Evolutionary conservation across 1,139 yeast species (phyloP), one percentile per base, ranked within the genome.

Genomic region (Taphrina populina): DNA sequence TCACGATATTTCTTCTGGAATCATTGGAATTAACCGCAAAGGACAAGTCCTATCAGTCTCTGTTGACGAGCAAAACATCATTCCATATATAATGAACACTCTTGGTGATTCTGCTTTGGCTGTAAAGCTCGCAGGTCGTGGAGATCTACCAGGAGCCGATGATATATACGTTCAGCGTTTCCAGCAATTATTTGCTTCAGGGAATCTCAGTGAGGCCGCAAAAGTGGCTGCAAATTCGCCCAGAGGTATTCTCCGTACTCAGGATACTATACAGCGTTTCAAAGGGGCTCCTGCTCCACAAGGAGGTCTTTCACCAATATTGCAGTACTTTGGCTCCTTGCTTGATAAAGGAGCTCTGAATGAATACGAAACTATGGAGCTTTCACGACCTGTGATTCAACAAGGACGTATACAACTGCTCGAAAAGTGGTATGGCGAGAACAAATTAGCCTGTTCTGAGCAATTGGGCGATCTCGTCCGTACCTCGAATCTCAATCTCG

Each of bases 61-160:
- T 67, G 80, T 94, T 57, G 80, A 95, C 45, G 86, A 83, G 63
- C 84, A 83, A 59, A 86, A 86, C 66, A 82, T 92, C 63, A 84
- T 94, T 60, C 95, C 96, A 46, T 94, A 94, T 70, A 84, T 94
- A 49, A 77, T 92, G 70, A 84, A 84, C 65, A 88, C 88, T 69
- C 78, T 92, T 63, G 81, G 92, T 56, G 92, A 94, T 67, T 88
- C 92, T 27, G 79, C 85, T 26, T 76, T 94, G 66, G 98, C 97
- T 2, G 76, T 94, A 61, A 78, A 92, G 7, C 79, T 94, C 63
- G 95, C 97, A 19, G 81, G 95, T 7, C 85, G 97, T 71, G 96
- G 96, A 67, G 95, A 96, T 1, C 80, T 94, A 69, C 94, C 95
- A 47, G 99, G 98, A 62, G 98, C 97, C 44, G 98, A 92, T 69